Conservation (phyloP, 2,329 filamentous ascomycete species). For the Cladophialophora yegresii region DNA sequence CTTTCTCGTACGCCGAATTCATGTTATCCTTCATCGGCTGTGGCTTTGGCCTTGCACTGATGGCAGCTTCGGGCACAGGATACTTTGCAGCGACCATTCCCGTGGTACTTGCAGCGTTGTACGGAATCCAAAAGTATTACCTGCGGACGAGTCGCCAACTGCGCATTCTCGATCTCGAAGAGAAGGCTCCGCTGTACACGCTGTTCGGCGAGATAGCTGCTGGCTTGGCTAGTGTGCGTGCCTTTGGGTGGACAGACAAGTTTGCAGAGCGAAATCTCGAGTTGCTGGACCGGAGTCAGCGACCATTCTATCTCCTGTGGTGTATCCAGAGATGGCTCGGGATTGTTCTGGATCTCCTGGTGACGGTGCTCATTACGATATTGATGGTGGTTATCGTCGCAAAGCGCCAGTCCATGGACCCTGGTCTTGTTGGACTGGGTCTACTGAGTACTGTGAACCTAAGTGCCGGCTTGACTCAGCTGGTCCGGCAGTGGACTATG, state of each 20-base stretch:
- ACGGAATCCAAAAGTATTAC: conserved; percentile 59
- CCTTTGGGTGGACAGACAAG: conserved; percentile 57
- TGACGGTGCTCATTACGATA: conserved; percentile 52
- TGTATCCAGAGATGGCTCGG: conserved; percentile 61
- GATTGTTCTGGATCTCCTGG: conserved; percentile 54
- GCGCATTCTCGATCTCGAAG: conserved; percentile 62
- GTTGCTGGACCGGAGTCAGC: conserved; percentile 57
- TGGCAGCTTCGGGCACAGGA: conserved; percentile 49
- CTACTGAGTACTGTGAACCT: conserved; percentile 58
- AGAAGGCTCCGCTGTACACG: conserved; percentile 61
- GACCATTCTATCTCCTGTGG: conserved; percentile 60
- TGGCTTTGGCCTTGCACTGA: conserved; percentile 53
- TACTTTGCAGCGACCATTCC: conserved; percentile 57
- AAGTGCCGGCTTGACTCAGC: conserved; percentile 53
- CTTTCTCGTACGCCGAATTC: conserved; percentile 42
- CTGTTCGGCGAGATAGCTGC: conserved; percentile 60
- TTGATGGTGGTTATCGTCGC: conserved; percentile 55
- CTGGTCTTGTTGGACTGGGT: conserved; percentile 56
- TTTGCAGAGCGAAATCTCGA: conserved; percentile 50
- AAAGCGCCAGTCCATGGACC: conserved; percentile 47
- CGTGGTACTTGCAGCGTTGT: conserved; percentile 51
- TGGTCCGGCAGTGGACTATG: conserved; percentile 59
- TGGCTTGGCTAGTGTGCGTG: conserved; percentile 58
- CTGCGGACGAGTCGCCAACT: conserved; percentile 63
- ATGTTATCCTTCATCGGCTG: conserved; percentile 39